Evolutionary conservation across 768 basidiomycete species (phyloP).

Genomic region (Saitozyma podzolica): DNA sequence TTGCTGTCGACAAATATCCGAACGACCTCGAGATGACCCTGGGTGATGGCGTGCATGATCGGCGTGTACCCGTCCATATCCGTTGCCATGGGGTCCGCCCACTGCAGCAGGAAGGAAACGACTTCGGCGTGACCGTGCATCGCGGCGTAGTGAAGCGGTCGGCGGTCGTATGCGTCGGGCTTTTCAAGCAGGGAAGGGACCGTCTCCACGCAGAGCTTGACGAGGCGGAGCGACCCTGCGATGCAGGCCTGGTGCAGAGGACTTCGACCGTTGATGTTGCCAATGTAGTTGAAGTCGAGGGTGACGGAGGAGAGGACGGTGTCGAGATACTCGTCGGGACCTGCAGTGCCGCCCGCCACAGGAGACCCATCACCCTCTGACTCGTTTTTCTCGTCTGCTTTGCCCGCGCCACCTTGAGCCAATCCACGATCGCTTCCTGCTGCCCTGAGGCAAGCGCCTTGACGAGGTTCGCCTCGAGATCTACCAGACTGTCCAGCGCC

Average conservation of each 20-base stretch:
- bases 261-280: slow-evolving; percentile 94
- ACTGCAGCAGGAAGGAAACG: slow-evolving; percentile 72
- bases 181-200: slow-evolving; percentile 66
- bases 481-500: slow-evolving; percentile 71
- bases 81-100: slow-evolving; percentile 63
- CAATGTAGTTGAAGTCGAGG: slow-evolving; percentile 88
- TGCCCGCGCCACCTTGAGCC: slow-evolving; percentile 57
- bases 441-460: slow-evolving; percentile 64
- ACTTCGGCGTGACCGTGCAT: slow-evolving; percentile 83
- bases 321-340: slow-evolving; percentile 69
- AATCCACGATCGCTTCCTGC: slow-evolving; percentile 64
- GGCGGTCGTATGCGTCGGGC: slow-evolving; percentile 85
- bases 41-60: slow-evolving; percentile 87
- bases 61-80: slow-evolving; percentile 95
- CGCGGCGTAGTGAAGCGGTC: slow-evolving; percentile 90
- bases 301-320: slow-evolving; percentile 61
- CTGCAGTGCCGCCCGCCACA: slow-evolving; percentile 74
- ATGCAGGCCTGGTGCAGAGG: slow-evolving; percentile 92
- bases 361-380: slow-evolving; percentile 79
- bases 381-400: slow-evolving; percentile 31
- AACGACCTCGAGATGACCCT: slow-evolving; percentile 79
- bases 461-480: slow-evolving; percentile 82
- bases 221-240: slow-evolving; percentile 73
- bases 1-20: slow-evolving; percentile 66
- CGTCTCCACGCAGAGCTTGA: slow-evolving; percentile 73